Base-by-base conservation (phyloP, 345 rosid genomes). In the Eutrema heterophyllum region DNA sequence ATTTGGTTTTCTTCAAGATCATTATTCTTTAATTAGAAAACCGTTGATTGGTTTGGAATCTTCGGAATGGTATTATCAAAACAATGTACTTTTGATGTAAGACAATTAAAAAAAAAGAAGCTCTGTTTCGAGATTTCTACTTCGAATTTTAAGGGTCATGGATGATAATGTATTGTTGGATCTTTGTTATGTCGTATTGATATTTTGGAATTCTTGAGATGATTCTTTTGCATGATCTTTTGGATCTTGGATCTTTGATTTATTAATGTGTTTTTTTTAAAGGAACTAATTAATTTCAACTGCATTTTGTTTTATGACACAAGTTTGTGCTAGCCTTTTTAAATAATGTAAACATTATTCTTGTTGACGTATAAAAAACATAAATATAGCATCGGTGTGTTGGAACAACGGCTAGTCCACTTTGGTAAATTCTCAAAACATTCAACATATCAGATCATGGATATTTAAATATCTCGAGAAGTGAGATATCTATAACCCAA, bases 141-240 rank as follows among this genome's bases (percentile, higher is more conserved):
- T 60, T 15, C 33, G n/a, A n/a, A 0, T 15, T 8, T n/a, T 7
- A 5, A 49, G 53, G 7, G 56, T 50, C 32, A 60, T 60, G 30
- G 5, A 60, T 43, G 35, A 55, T 67, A 51, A 41, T 8, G n/a
- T 24, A 67, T 38, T 39, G 79, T 63, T 69, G 59, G 51, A 55
- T 63, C 59, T 53, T 69, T 68, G 64, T 52, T 68, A 67, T 68
- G 52, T 67, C 9, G 52, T 67, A 67, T 57, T 39, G 53, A 30
- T 48, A 67, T 58, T 21, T 67, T 57, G 33, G 10, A 67, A 39
- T 67, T 75, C 79, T 75, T 44, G 57, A 68, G 74, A 68, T 53
- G 64, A 68, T 76, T 70, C 53, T 63, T 70, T 70, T 53, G 71
- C 71, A 76, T 70, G 53, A 76, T 63, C 71, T 76, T 21, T 72